Conservation (phyloP, 202 grass and related monocot species). For the Schoenoplectus tabernaemontani region DNA sequence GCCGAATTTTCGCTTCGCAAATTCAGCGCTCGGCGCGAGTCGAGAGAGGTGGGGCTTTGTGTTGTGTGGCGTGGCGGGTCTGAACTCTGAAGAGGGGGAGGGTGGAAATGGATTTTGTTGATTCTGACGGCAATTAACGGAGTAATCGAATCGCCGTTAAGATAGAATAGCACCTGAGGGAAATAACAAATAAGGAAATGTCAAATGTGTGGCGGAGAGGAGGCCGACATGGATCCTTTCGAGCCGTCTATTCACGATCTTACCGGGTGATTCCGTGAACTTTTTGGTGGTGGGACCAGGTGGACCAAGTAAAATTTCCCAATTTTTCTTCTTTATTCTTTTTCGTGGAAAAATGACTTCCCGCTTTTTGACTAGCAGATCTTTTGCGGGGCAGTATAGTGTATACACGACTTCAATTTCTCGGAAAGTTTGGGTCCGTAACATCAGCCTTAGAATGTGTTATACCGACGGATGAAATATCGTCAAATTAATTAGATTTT, state of each 20-base stretch:
- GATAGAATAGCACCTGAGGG: too few relatives aligned
- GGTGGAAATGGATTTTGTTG: background rate
- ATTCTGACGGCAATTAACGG: slow-evolving; percentile 2
- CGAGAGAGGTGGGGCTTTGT: background rate
- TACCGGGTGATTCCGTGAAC: background rate
- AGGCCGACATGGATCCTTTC: background rate
- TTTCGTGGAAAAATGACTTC: too few relatives aligned
- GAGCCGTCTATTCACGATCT: background rate
- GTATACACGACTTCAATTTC: too few relatives aligned
- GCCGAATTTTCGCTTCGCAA: background rate
- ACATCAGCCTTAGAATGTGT: too few relatives aligned
- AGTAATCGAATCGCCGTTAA: background rate
- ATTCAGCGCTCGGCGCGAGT: background rate
- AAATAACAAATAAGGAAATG: background rate
- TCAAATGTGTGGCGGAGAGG: background rate
- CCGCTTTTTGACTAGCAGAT: too few relatives aligned
- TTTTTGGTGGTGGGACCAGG: background rate
- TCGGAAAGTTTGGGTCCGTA: too few relatives aligned
- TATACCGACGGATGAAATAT: too few relatives aligned
- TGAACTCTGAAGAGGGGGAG: background rate
- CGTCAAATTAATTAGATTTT: too few relatives aligned
- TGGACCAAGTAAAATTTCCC: too few relatives aligned
- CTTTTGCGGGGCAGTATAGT: too few relatives aligned
- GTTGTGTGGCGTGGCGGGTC: slow-evolving; percentile 6
- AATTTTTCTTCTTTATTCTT: too few relatives aligned